Evolutionary conservation across 2,329 filamentous ascomycete genomes (phyloP), one percentile per base, ranked within the genome.

Genomic region (Chalaropsis thielavioides): DNA sequence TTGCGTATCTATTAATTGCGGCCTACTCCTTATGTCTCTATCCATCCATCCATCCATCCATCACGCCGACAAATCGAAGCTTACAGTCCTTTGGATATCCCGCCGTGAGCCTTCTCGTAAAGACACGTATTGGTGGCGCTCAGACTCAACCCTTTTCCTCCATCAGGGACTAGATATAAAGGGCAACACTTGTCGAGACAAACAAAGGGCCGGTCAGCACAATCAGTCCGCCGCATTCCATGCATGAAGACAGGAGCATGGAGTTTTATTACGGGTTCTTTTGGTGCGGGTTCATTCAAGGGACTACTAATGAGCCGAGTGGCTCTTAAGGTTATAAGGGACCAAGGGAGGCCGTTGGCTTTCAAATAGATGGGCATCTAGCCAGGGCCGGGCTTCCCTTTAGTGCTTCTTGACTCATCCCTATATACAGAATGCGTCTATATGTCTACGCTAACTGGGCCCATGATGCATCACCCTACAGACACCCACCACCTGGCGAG

Each of bases 371-470:
- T 58, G 13, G 27, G 13, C n/a, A 41, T 51, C 46, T 54, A 54
- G 49, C 19, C 44, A 63, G 61, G 61, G 35, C 27, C 59, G 5
- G n/a, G 7, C 46, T 41, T 63, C 61, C 61, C 61, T 63, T 10
- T 41, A 51, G 35, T 31, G 41, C n/a, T 24, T 7, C 40, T 41
- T 61, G 15, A 13, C 41, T 3, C 19, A 59, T 60, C 58, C 43
- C 58, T 63, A 61, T 60, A 56, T 66, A 58, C 31, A 58, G 27
- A 38, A 35, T 58, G 31, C 19, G 54, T 38, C 27, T 35, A n/a
- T 19, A 58, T 38, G 27, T 58, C n/a, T 24, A 4, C 13, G 31
- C 27, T 35, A 2, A 27, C 1, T n/a, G 2, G 10, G 27, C 54
- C 8, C 43, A 46, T n/a, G 35, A 38, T 38, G 35, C 43, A 46